A percentile compares a stretch with the other conserved stretches of the same genome.
These are phyloP conservation scores for Podila minutissima DNA, from an alignment of 192 early-diverging fungal species.

Conservation along the genomic window DNA sequence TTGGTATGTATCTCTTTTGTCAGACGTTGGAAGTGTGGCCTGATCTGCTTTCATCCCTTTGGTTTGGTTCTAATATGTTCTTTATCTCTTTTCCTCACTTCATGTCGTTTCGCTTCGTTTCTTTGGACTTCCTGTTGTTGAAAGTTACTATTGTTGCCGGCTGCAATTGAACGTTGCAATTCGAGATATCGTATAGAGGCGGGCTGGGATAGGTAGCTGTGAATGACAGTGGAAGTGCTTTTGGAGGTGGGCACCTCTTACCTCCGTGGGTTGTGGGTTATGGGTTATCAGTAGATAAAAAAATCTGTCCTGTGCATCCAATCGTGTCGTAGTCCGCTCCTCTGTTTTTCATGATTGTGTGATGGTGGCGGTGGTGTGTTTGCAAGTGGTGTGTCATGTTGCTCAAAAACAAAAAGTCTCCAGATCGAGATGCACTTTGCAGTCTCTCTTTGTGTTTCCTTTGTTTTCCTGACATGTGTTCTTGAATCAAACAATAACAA, in stretches of 20 bases:
- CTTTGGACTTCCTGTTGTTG: not conserved
- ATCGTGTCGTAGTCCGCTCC: conserved; percentile 7
- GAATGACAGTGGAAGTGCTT: not conserved
- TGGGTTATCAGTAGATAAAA: not conserved
- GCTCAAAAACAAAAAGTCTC: not conserved
- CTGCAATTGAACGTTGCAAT: not conserved
- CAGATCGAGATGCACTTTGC: not conserved
- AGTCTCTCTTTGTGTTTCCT: not conserved
- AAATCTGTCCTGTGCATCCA: not conserved
- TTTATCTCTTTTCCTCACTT: not conserved
- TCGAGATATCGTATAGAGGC: not conserved
- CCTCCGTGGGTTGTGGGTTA: no score
- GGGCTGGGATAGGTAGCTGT: no score
- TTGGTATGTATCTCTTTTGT: no score
- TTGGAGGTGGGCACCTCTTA: not conserved
- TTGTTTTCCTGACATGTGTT: not conserved
- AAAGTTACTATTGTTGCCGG: not conserved
- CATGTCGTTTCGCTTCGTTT: not conserved
- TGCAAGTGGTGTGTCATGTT: not conserved
- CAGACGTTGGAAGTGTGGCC: not conserved
- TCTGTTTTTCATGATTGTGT: not conserved
- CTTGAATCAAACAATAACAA: not conserved
- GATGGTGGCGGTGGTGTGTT: not conserved
- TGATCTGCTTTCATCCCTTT: not conserved
- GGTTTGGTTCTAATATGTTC: not conserved